Evolutionary conservation across 2,329 filamentous ascomycete species (phyloP).

Genomic region (Sclerotinia spermophila): DNA sequence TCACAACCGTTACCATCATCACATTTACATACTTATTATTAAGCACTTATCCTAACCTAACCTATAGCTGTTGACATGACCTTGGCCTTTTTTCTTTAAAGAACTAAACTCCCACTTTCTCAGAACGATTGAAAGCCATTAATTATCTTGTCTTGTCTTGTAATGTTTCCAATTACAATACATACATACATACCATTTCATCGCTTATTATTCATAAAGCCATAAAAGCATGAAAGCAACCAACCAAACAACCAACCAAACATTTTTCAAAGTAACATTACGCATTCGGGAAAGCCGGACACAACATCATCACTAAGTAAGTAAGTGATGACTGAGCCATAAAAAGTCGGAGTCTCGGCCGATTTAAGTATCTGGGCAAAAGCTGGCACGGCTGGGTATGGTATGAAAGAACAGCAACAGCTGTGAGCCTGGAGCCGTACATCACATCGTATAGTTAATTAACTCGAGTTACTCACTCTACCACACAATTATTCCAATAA

Average conservation of each 20-base stretch:
- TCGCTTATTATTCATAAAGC: slow-evolving; percentile 2
- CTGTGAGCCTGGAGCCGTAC: not conserved
- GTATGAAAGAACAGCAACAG: not conserved
- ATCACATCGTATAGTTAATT: not conserved
- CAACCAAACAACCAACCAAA: not conserved
- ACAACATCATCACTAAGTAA: not conserved
- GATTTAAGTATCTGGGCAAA: not conserved
- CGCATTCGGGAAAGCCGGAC: slow-evolving; percentile 4
- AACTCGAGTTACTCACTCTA: not conserved
- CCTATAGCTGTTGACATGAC: not conserved
- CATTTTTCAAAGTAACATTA: not conserved
- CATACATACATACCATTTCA: no score
- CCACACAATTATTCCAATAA: not conserved
- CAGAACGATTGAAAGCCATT: not conserved
- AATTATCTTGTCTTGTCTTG: not conserved
- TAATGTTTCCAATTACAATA: not conserved
- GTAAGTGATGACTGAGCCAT: not conserved
- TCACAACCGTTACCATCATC: not conserved
- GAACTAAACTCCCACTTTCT: slow-evolving; percentile 1
- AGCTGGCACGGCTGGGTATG: no score
- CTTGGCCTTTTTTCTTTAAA: slow-evolving; percentile 5
- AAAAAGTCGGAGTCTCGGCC: slow-evolving; percentile 3
- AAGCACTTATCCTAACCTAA: not conserved
- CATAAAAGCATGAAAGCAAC: not conserved
- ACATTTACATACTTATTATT: not conserved